Percentiles rank a stretch among this genome's conserved stretches.
Conservation (phyloP, 2,329 filamentous ascomycete genomes). For the Fusarium camptoceras region DNA sequence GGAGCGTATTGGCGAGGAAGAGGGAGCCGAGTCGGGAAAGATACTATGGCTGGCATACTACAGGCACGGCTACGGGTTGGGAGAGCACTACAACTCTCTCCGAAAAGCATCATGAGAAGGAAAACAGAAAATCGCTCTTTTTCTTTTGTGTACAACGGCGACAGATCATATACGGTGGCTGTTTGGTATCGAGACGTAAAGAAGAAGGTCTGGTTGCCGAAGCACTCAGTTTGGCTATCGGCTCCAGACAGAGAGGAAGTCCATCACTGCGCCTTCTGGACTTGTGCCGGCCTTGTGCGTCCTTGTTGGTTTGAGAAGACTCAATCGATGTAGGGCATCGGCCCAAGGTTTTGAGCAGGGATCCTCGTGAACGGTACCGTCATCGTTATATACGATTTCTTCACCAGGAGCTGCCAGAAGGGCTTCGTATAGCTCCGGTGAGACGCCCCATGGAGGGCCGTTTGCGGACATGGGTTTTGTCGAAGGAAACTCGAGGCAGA, state of each 20-base stretch:
- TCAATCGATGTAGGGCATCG: slow-evolving; percentile 57
- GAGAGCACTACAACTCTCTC: slow-evolving; percentile 97
- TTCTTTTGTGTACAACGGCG: slow-evolving; percentile 36
- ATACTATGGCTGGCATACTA: slow-evolving; percentile 92
- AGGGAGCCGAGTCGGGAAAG: slow-evolving; percentile 64
- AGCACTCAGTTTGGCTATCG: slow-evolving; percentile 41
- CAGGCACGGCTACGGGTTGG: slow-evolving; percentile 90
- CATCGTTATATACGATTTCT: slow-evolving; percentile 68
- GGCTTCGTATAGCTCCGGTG: slow-evolving; percentile 76
- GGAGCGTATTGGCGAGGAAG: slow-evolving; percentile 73
- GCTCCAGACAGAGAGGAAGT: slow-evolving; percentile 68
- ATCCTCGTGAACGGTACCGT: slow-evolving; percentile 58
- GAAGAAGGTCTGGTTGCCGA: slow-evolving; percentile 17
- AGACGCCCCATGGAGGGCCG: slow-evolving; percentile 80
- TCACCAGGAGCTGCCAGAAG: slow-evolving; percentile 78
- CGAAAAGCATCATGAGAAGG: slow-evolving; percentile 55
- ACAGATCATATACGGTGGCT: slow-evolving; percentile 41
- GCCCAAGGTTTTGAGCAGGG: slow-evolving; percentile 54
- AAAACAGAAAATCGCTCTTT: slow-evolving; percentile 38
- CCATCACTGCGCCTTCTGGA: slow-evolving; percentile 59
- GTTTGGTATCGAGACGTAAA: slow-evolving; percentile 43
- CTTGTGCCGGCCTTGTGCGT: slow-evolving; percentile 62
- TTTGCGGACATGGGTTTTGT: slow-evolving; percentile 72
- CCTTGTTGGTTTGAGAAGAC: slow-evolving; percentile 62
- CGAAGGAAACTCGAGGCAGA: slow-evolving; percentile 83